These are phyloP conservation scores for Boletellus emodensis DNA, from an alignment of 768 basidiomycete genomes.

Conservation along the genomic window DNA sequence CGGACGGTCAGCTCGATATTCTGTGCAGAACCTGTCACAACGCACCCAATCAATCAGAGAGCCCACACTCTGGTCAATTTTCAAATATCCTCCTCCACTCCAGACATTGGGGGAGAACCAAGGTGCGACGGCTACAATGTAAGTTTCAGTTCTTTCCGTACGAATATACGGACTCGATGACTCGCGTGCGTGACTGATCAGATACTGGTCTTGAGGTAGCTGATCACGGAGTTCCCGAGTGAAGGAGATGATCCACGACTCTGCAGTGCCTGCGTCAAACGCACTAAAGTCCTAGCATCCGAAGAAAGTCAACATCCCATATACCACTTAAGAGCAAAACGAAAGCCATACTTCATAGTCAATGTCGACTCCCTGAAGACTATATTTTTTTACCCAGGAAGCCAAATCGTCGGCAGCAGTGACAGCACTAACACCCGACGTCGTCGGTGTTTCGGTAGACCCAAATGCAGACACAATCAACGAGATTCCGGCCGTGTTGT, in stretches of 20 bases:
- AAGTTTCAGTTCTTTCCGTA: too few relatives aligned
- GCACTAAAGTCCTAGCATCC: constrained; percentile 28
- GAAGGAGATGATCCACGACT: constrained; percentile 29
- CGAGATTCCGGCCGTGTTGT: constrained; percentile 51
- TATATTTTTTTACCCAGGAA: constrained; percentile 41
- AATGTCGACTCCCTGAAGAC: constrained; percentile 48
- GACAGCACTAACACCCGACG: constrained; percentile 35
- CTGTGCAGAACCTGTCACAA: neutral
- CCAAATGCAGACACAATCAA: constrained; percentile 55
- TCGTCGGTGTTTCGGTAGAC: constrained; percentile 36
- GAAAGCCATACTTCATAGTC: constrained; percentile 40
- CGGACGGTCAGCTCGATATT: neutral
- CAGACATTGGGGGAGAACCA: constrained; percentile 34
- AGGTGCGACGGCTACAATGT: too few relatives aligned
- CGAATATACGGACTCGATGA: neutral
- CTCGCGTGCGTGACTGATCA: constrained; percentile 34
- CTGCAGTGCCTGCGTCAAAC: constrained; percentile 24
- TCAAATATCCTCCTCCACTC: constrained; percentile 39
- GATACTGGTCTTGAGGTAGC: constrained; percentile 30
- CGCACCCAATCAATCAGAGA: constrained; percentile 42
- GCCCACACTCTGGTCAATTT: constrained; percentile 36
- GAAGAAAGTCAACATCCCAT: neutral
- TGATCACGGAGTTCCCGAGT: constrained; percentile 27
- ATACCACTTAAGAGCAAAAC: too few relatives aligned
- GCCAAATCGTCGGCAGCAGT: constrained; percentile 39